Base-by-base conservation (phyloP, 495 filamentous ascomycete species). In the Tuber melanosporum region DNA sequence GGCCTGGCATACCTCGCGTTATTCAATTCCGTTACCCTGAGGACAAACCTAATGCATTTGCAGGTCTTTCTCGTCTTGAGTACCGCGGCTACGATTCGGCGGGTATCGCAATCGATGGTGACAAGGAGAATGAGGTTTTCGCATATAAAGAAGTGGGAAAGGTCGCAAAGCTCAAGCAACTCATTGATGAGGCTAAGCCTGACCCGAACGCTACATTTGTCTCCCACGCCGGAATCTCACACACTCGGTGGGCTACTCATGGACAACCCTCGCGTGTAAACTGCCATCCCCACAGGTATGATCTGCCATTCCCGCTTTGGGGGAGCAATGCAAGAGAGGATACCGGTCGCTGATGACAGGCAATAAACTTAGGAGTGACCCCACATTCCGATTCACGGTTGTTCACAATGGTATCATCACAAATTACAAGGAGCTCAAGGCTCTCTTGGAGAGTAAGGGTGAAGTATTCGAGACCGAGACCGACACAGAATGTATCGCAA, bases 341-440 rank as follows among this genome's bases (percentile, higher is more conserved):
- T 89, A 77, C 42, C 43, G 12, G 43, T 62, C 22, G 46, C n/a
- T 47, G 20, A 73, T 81, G 14, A 78, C 70, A 57, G 17, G 46
- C 20, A 22, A 43, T 72, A 32, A 44, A 73, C 32, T 46, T 73
- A 83, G 82, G 77, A 82, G 79, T 70, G 95, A 99, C 83, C 90
- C 91, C 82, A 92, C 87, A 81, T 98, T 94, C 93, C 91, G 98
- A 85, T 99, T 99, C 85, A 89, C 94, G 76, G 92, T 99, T 81
- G 95, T 98, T 69, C 95, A 99, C 91, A 99, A 99, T 86, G 95
- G 95, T 84, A 99, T 99, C 88, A 99, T 99, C 87, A 99, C 95
- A 87, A 99, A 99, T 89, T 99, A 99, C 90, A 99, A 99, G 87
- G 95, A 99, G 87, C 87, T 99, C 81, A 97, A 95, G 90, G 92